Evolutionary conservation across 345 rosid species (phyloP), one percentile per base, ranked within the genome.

Genomic region (Bruguiera parviflora): DNA sequence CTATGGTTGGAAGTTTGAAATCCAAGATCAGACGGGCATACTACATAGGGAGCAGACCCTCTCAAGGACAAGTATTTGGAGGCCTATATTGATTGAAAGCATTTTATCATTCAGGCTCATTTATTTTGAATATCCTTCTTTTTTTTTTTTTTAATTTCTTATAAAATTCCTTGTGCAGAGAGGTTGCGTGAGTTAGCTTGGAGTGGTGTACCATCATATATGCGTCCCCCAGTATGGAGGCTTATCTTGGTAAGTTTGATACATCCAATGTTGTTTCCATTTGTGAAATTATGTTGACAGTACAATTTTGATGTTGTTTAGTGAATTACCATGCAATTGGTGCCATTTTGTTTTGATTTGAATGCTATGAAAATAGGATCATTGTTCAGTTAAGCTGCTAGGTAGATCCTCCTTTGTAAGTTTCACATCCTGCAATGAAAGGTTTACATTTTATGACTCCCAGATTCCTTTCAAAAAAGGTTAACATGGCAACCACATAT

Each of bases 161-260:
- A 9, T 49, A 20, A 63, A 65, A 60, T 60, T 63, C 52, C 2
- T 65, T 74, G 5, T 79, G 79, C 84, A 95, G 99, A 95, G 64
- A 88, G 83, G 75, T 77, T 95, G 79, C 96, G 93, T 3, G 97
- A 89, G 75, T 71, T 95, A 70, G 92, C 97, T 43, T 95, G 99
- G 99, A 95, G 93, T 87, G 97, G 99, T 77, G 77, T 95, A 37
- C 97, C 99, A 68, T 87, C 91, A 64, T 87, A 90, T 63, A 92
- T 92, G 96, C 89, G 99, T 20, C 96, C 97, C 31, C 81, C 75
- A 21, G 84, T 89, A 47, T 95, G 99, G 99, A 86, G 93, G 80
- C 96, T 95, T 83, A 94, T 95, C 75, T 83, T 92, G 97, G 99
- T 92, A 83, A 69, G 94, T 73, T 80, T 72, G 53, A 27, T 66